Base-by-base conservation (phyloP, 2,329 filamentous ascomycete species). In the Pseudocercospora cruenta region DNA sequence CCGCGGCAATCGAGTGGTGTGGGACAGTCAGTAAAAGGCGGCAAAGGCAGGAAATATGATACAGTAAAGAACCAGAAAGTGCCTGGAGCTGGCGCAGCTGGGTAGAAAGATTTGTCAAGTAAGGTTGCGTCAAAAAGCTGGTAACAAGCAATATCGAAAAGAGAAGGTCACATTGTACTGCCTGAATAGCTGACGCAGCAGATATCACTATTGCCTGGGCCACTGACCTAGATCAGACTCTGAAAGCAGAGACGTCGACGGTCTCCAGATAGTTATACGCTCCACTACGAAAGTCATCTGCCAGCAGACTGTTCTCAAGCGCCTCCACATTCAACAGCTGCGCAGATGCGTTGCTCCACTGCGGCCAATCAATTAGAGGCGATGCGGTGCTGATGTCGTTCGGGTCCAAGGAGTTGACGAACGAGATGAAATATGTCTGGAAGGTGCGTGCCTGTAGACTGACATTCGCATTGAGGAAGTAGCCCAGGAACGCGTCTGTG, bases 401-500 rank as follows among this genome's bases (percentile, higher is more conserved):
- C 1, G 91, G 91, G 73, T 94, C 86, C 45, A 89, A 78, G 53
- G 88, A 86, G 76, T 92, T 85, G 8, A 93, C 72, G 74, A 94
- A 94, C 58, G 87, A 88, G 73, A 90, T 82, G 74, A 93, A 94
- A 77, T 93, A 94, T 83, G 4, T 67, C 64, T 53, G 70, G 60
- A 21, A 70, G 31, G 1, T 84, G 85, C 63, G 88, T 84, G 55
- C 88, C 87, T 54, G 49, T 6, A 54, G 49, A 28, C 49, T 54
- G 9, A n/a, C 49, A n/a, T 54, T 54, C 21, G 49, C 49, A 4
- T 54, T 28, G 9, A 54, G 24, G 10, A 54, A 54, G 22, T 54
- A 54, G 1, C 49, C 49, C 49, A 54, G 24, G 8, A 54, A 54
- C 0, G 63, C 49, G 14, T 54, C 49, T 16, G 49, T 88, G 36